Conservation (phyloP, 202 grass and related monocot species). For the Carex arenaria region DNA sequence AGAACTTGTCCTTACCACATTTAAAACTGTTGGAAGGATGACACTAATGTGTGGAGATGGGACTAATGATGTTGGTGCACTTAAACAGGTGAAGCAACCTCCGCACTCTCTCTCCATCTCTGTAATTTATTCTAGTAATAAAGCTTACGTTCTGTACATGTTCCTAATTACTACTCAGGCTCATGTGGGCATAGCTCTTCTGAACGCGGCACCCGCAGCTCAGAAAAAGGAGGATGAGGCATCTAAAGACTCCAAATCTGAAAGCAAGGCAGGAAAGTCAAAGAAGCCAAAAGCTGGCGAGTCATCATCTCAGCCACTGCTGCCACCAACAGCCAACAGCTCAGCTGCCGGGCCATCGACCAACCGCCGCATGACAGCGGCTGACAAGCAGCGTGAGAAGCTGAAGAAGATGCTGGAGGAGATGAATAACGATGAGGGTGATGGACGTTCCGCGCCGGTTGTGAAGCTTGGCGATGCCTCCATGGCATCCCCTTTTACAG, state of each 20-base stretch:
- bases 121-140: neutral
- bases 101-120: neutral
- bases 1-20: conserved; percentile 98
- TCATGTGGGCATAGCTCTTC: conserved; percentile 89
- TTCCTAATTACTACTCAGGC: conserved; percentile 51
- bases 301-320: conserved; percentile 48
- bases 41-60: conserved; percentile 99
- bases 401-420: conserved; percentile 93
- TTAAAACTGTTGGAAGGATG: conserved; percentile 95
- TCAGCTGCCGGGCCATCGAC: conserved; percentile 30
- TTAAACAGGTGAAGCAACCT: conserved; percentile 72
- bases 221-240: conserved; percentile 53
- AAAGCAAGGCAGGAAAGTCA: conserved; percentile 61
- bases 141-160: neutral
- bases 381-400: conserved; percentile 77
- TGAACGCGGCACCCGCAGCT: conserved; percentile 64
- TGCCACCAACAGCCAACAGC: conserved; percentile 31
- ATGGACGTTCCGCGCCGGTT: conserved; percentile 61
- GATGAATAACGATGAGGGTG: conserved; percentile 85
- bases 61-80: conserved; percentile 99
- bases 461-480: conserved; percentile 98
- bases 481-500: conserved; percentile 98
- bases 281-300: conserved; percentile 52
- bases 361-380: conserved; percentile 53
- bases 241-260: conserved; percentile 55